Percentiles rank a stretch among this genome's conserved stretches.
These are phyloP conservation scores for Azolla pinnata DNA, from an alignment of 75 land plant genomes.

Conservation along the genomic window DNA sequence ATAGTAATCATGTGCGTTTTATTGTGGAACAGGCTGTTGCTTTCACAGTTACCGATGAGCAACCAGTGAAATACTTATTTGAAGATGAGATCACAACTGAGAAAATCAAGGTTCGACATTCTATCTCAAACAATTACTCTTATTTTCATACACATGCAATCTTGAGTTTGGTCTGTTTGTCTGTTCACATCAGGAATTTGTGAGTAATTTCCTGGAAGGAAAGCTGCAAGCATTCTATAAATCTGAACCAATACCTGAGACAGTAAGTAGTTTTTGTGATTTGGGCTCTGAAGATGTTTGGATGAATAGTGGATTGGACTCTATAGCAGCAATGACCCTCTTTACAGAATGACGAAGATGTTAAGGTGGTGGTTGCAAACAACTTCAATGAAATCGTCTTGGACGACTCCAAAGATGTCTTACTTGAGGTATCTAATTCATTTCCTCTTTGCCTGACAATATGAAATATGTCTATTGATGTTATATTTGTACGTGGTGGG, in stretches of 20 bases:
- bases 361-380: conserved; percentile 83
- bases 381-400: conserved; percentile 93
- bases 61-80: conserved; percentile 38
- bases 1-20: too few relatives aligned
- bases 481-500: not conserved
- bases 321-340: conserved; percentile 3
- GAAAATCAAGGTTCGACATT: conserved; percentile 51
- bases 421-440: conserved; percentile 59
- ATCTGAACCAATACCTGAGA: conserved; percentile 86
- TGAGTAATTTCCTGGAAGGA: conserved; percentile 57
- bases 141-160: not conserved
- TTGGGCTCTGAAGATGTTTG: too few relatives aligned
- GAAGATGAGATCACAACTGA: conserved; percentile 63
- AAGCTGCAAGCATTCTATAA: conserved; percentile 67
- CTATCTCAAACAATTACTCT: too few relatives aligned
- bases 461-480: not conserved
- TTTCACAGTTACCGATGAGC: conserved; percentile 54
- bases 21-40: conserved; percentile 61
- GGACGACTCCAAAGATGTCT: conserved; percentile 94
- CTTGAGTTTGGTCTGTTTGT: conserved; percentile 1
- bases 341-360: conserved; percentile 87
- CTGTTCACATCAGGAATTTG: conserved; percentile 50
- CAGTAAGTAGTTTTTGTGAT: conserved; percentile 26
- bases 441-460: not conserved
- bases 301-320: too few relatives aligned